These are phyloP conservation scores for Russula compacta DNA, from an alignment of 768 basidiomycete species.

Conservation along the genomic window DNA sequence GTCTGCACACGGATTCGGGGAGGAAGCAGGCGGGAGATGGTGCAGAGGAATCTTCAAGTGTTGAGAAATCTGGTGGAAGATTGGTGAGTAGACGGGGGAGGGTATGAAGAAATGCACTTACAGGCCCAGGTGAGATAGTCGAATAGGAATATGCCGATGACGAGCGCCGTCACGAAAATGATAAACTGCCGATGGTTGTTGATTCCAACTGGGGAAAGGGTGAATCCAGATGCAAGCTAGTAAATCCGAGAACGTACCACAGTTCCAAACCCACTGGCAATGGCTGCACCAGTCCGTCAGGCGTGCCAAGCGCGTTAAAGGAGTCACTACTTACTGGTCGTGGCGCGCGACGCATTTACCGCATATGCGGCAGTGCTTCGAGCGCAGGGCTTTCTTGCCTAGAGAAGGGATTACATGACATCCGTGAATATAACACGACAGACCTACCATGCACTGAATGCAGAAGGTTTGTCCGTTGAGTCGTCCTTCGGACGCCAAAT, in stretches of 20 bases:
- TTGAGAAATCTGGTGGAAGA: constrained; percentile 44
- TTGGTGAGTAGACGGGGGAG: constrained; percentile 1
- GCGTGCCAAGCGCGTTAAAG: neutral
- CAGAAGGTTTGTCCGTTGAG: constrained; percentile 97
- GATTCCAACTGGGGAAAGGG: constrained; percentile 53
- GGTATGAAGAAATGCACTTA: constrained; percentile 34
- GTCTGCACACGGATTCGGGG: constrained; percentile 56
- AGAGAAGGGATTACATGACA: neutral
- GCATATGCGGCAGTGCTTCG: constrained; percentile 91
- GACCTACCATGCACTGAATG: constrained; percentile 81
- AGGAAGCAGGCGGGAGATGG: constrained; percentile 58
- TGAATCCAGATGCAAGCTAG: neutral
- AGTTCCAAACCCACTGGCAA: constrained; percentile 99
- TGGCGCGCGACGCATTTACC: constrained; percentile 83
- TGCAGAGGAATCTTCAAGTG: constrained; percentile 31
- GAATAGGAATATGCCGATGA: constrained; percentile 70
- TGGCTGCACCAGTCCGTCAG: constrained; percentile 44
- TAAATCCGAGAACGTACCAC: constrained; percentile 46
- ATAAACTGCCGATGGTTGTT: constrained; percentile 96
- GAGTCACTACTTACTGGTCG: constrained; percentile 66
- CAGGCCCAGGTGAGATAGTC: constrained; percentile 80
- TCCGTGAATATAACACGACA: too few relatives aligned
- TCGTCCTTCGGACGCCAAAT: constrained; percentile 76
- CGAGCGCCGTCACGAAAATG: constrained; percentile 81
- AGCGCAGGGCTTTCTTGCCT: constrained; percentile 88